Conservation (phyloP, 2,329 filamentous ascomycete genomes). For the Fusarium nisikadoi region DNA sequence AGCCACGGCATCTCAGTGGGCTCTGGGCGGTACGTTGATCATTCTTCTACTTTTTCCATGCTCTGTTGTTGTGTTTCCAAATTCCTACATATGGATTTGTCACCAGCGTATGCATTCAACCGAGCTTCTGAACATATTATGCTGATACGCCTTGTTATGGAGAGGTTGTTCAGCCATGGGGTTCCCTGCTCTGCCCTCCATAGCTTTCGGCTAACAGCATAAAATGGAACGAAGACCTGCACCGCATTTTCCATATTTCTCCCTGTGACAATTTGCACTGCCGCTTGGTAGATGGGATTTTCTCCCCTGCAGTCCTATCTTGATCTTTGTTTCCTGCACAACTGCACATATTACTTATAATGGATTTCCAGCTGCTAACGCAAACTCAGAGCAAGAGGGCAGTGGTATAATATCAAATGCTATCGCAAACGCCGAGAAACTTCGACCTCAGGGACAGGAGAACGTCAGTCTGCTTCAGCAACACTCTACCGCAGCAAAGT, state of each 20-base stretch:
- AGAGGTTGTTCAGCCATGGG: background rate
- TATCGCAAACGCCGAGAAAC: constrained; percentile 86
- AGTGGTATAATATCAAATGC: constrained; percentile 89
- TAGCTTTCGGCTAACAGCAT: constrained; percentile 4
- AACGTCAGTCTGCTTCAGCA: constrained; percentile 83
- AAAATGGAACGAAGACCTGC: background rate
- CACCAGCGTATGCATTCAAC: background rate
- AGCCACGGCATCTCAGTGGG: constrained; percentile 57
- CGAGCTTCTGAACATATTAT: background rate
- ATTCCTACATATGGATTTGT: background rate
- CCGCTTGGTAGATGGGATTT: background rate
- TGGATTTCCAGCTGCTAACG: constrained; percentile 20
- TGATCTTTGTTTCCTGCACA: background rate
- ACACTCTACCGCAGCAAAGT: constrained; percentile 65
- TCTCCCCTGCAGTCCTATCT: background rate
- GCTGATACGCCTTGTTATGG: background rate
- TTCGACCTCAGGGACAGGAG: constrained; percentile 75
- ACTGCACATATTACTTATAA: background rate
- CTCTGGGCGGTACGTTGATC: constrained; percentile 58
- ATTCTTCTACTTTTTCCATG: background rate
- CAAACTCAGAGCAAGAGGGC: constrained; percentile 56
- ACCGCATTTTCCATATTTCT: background rate
- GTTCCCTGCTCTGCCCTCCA: background rate
- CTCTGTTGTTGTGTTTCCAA: background rate
- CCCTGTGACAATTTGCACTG: background rate